Conservation (phyloP, 345 rosid genomes). For the Mercurialis annua region DNA sequence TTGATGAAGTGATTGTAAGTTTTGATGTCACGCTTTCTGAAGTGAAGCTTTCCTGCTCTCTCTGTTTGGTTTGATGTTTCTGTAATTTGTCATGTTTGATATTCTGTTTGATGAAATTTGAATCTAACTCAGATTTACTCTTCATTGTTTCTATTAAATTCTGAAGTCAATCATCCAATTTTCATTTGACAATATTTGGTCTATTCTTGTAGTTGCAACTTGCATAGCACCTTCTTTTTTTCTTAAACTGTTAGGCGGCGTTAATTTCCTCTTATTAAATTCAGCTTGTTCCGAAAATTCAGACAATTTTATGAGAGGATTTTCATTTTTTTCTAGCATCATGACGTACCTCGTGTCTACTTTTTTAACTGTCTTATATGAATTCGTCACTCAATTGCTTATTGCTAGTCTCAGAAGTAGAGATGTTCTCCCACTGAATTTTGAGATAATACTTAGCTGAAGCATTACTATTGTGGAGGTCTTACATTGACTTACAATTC, state of each 20-base stretch:
- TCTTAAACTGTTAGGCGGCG: no score
- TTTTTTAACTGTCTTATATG: neutral
- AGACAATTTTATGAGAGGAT: neutral
- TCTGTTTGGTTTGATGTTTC: neutral
- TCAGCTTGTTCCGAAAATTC: neutral
- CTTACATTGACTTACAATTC: neutral
- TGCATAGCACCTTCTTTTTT: no score
- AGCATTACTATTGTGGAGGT: neutral
- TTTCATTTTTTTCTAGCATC: neutral
- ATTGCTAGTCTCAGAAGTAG: neutral
- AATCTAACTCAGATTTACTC: neutral
- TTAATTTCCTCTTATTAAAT: no score
- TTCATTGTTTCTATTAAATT: neutral
- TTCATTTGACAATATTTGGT: neutral
- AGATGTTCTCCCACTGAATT: neutral
- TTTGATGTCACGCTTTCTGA: slow-evolving; percentile 5
- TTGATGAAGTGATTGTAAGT: slow-evolving; percentile 97
- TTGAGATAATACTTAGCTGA: neutral
- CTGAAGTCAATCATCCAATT: neutral
- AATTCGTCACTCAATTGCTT: no score
- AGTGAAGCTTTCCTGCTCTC: no score
- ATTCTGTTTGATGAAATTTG: neutral
- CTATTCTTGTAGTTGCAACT: neutral
- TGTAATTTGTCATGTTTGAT: neutral
- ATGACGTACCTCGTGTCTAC: neutral